A percentile compares a stretch with the other conserved stretches of the same genome.
Evolutionary conservation across 2,329 filamentous ascomycete species (phyloP).

Genomic region (Fusarium chaquense): DNA sequence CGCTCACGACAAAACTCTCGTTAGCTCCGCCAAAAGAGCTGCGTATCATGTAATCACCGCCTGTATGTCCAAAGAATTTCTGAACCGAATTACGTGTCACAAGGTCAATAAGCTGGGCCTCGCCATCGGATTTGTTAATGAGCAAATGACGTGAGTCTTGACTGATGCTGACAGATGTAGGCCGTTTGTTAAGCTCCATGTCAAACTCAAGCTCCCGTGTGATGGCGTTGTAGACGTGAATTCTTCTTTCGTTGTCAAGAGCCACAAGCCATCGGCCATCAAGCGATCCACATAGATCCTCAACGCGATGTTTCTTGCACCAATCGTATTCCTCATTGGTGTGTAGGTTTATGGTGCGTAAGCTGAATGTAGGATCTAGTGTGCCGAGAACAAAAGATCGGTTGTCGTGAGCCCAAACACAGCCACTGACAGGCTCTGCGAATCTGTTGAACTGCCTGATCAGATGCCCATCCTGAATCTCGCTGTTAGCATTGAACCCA

Average conservation of each 20-base stretch:
- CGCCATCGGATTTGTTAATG: conserved; percentile 82
- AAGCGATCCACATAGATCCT: conserved; percentile 85
- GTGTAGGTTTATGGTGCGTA: conserved; percentile 77
- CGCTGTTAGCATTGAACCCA: conserved; percentile 34
- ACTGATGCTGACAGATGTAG: conserved; percentile 85
- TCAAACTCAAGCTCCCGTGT: conserved; percentile 81
- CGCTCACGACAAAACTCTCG: conserved; percentile 91
- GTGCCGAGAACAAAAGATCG: conserved; percentile 83
- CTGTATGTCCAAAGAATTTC: conserved; percentile 79
- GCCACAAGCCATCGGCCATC: conserved; percentile 85
- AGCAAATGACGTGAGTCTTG: conserved; percentile 84
- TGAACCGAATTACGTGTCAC: conserved; percentile 77
- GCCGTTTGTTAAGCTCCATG: conserved; percentile 71
- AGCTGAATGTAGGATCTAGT: conserved; percentile 73
- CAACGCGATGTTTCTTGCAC: conserved; percentile 78
- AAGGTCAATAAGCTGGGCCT: conserved; percentile 83
- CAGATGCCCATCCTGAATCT: conserved; percentile 69
- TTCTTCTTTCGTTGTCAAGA: conserved; percentile 75
- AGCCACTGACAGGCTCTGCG: conserved; percentile 86
- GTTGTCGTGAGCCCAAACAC: conserved; percentile 87
- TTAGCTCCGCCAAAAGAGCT: conserved; percentile 88
- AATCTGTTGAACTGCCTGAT: conserved; percentile 76
- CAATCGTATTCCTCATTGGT: conserved; percentile 74
- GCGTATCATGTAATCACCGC: conserved; percentile 83
- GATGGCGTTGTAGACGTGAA: conserved; percentile 86